Percentiles rank a stretch among this genome's conserved stretches.
Evolutionary conservation across 306 rosid genomes (phyloP).

Genomic region (Carpinus viminea): DNA sequence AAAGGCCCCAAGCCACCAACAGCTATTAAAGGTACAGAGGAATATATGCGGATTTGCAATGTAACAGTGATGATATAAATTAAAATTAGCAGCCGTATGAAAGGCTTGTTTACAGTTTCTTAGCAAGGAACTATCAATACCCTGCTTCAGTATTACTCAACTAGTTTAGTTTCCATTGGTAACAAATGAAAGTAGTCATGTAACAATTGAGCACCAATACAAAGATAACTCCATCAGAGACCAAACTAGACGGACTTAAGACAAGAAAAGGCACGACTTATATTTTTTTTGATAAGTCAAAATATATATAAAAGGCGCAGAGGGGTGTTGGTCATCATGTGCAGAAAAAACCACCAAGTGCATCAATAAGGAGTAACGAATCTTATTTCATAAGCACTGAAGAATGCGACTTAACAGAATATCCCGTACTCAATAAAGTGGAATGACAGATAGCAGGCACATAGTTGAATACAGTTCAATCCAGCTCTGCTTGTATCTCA

Average conservation of each 20-base stretch:
- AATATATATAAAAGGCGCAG: no score
- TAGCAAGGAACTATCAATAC: background rate
- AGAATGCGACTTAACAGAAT: background rate
- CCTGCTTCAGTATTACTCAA: background rate
- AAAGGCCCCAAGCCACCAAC: no score
- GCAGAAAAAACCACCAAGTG: no score
- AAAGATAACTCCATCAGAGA: background rate
- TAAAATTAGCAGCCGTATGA: background rate
- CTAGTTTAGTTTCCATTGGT: background rate
- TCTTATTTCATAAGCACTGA: background rate
- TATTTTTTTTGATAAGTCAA: no score
- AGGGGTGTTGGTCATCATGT: background rate
- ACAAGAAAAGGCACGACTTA: background rate
- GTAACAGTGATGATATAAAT: background rate
- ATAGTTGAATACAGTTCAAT: background rate
- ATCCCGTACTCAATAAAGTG: background rate
- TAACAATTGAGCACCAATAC: background rate
- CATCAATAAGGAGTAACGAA: background rate
- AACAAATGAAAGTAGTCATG: constrained; percentile 1
- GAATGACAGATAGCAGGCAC: background rate
- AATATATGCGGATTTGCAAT: no score
- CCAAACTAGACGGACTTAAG: background rate
- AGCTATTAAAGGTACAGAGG: background rate
- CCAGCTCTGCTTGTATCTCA: background rate
- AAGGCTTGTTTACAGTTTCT: background rate